These are phyloP conservation scores for Naganishia albida DNA, from an alignment of 1,284 basidiomycete genomes.

Conservation along the genomic window DNA sequence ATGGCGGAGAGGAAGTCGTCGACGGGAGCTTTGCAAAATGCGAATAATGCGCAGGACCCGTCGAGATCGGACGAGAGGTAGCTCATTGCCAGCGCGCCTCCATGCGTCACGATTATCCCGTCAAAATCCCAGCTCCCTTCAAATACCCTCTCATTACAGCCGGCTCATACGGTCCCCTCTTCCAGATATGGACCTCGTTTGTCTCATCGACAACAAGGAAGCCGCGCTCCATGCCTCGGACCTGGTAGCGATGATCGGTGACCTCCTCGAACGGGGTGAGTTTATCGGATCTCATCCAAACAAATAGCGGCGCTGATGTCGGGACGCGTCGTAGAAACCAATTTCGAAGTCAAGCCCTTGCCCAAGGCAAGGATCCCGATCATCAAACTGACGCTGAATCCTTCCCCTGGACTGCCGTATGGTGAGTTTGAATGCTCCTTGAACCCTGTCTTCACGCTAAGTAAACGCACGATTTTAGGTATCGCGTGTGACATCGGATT, in stretches of 20 bases:
- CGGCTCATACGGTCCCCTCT: neutral
- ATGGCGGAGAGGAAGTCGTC: no score
- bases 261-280: slow-evolving; percentile 86
- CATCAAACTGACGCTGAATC: slow-evolving; percentile 90
- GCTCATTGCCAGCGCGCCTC: no score
- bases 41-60: no score
- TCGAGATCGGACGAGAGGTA: no score
- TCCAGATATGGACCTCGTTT: slow-evolving; percentile 96
- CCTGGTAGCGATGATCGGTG: slow-evolving; percentile 90
- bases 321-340: slow-evolving; percentile 69
- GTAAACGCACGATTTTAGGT: slow-evolving; percentile 43
- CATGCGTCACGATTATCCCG: no score
- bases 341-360: slow-evolving; percentile 94
- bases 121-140: slow-evolving; percentile 23
- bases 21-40: no score
- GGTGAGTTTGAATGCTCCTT: slow-evolving; percentile 53
- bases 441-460: neutral
- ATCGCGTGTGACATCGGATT: slow-evolving; percentile 98
- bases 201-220: slow-evolving; percentile 80
- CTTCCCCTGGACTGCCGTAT: slow-evolving; percentile 81
- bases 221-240: slow-evolving; percentile 71
- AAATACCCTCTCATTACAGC: neutral
- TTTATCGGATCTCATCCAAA: slow-evolving; percentile 27
- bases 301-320: neutral
- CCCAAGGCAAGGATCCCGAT: slow-evolving; percentile 98